Base-by-base conservation (phyloP, 495 filamentous ascomycete genomes). In the Annulohypoxylon bovei region DNA sequence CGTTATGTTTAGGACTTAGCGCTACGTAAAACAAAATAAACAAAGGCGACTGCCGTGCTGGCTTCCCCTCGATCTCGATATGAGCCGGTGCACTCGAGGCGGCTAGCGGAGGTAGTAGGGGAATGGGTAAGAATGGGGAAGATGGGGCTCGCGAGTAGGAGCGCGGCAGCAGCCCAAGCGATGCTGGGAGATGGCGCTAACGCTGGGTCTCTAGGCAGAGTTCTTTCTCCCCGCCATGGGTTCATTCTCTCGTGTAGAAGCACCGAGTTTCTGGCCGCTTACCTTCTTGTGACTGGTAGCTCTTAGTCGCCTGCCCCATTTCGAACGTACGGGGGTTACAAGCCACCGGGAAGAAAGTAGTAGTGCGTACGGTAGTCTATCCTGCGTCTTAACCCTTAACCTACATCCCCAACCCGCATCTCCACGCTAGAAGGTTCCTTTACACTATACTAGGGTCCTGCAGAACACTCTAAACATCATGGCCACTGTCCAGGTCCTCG, bases 31-130 rank as follows among this genome's bases (percentile, higher is more conserved):
- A 62, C 53, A 60, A 68, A 68, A 60, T 61, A 68, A 7, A 57
- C 37, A 44, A 61, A 61, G 62, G 57, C 59, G 71, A 76, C 74
- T 76, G 74, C 71, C 74, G 74, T 72, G 71, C 68, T 72, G 52
- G 62, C 71, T 73, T 69, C 71, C 65, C 74, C 71, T 74, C 65
- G 73, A 74, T 67, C 67, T 71, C 71, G 65, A 76, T 76, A 76
- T 76, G 71, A 74, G 74, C 71, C 71, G 74, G 56, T 70, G 65
- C 68, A 74, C 65, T 69, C 60, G 37, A 60, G 66, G 65, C 71
- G 71, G 71, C 72, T 74, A 73, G 62, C 65, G 70, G 70, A 73
- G 69, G 69, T 40, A 74, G 68, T 64, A 74, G 58, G 65, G 69
- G 59, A 62, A 62, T 59, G 73, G 64, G 60, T 53, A 56, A 67